A percentile compares a stretch with the other conserved stretches of the same genome.
These are phyloP conservation scores for Flaveria sonorensis DNA, from an alignment of 129 eudicot species.

Conservation along the genomic window DNA sequence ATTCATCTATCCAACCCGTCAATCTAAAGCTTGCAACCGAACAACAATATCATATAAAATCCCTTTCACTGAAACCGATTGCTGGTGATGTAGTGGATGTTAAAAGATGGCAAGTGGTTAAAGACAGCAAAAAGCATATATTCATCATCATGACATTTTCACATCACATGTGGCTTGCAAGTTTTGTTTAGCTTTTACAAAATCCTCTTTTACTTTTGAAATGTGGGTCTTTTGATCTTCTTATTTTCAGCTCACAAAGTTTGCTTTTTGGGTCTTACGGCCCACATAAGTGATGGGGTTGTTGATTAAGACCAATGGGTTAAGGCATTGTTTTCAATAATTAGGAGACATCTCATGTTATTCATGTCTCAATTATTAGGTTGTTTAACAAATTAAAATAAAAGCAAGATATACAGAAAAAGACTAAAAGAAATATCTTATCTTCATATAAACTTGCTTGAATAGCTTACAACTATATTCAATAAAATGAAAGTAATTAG, in stretches of 20 bases:
- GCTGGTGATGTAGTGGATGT: no score
- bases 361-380: constrained; percentile 34
- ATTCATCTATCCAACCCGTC: no score
- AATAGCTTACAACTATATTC: neutral
- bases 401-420: neutral
- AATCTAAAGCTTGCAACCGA: no score
- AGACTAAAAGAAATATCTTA: neutral
- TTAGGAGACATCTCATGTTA: constrained; percentile 33
- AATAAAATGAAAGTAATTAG: neutral
- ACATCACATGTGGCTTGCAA: constrained; percentile 35
- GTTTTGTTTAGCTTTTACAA: constrained; percentile 16
- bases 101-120: constrained; percentile 18
- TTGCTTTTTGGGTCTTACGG: constrained; percentile 19
- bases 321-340: constrained; percentile 25
- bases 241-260: constrained; percentile 34
- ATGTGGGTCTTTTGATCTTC: constrained; percentile 28
- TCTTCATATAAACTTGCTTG: neutral
- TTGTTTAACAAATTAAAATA: neutral
- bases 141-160: constrained; percentile 12
- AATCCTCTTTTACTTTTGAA: constrained; percentile 17
- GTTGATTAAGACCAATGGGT: constrained; percentile 21
- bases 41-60: no score
- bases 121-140: constrained; percentile 24
- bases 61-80: neutral
- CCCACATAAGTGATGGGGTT: constrained; percentile 23